These are phyloP conservation scores for Trapa bicornis DNA, from an alignment of 345 rosid species.

Conservation along the genomic window DNA sequence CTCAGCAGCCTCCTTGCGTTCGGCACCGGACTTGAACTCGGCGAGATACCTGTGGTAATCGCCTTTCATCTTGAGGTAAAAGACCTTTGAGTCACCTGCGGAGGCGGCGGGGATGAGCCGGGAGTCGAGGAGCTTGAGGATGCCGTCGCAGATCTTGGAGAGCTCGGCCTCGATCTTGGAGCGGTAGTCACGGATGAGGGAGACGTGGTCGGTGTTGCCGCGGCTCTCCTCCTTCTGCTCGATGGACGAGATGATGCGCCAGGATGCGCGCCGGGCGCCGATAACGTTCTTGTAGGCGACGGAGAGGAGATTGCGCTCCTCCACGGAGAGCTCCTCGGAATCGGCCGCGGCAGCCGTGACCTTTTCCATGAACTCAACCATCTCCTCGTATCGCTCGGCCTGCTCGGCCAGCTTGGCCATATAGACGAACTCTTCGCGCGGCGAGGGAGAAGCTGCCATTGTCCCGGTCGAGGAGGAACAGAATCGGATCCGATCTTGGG, in stretches of 20 bases:
- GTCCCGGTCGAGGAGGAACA: slow-evolving; percentile 7
- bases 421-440: slow-evolving; percentile 72
- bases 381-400: slow-evolving; percentile 41
- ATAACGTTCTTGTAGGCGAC: slow-evolving; percentile 55
- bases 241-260: slow-evolving; percentile 51
- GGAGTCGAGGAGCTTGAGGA: slow-evolving; percentile 48
- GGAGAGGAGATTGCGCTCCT: slow-evolving; percentile 52
- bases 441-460: slow-evolving; percentile 20
- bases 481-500: slow-evolving; percentile 1
- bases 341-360: slow-evolving; percentile 46
- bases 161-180: slow-evolving; percentile 70
- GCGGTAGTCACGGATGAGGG: slow-evolving; percentile 58
- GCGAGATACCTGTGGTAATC: slow-evolving; percentile 17
- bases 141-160: slow-evolving; percentile 61
- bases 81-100: slow-evolving; percentile 72
- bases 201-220: slow-evolving; percentile 40
- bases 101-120: slow-evolving; percentile 60
- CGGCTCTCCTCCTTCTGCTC: slow-evolving; percentile 61
- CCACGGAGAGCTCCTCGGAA: slow-evolving; percentile 38
- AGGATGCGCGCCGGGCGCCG: slow-evolving; percentile 47
- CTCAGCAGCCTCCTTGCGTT: slow-evolving; percentile 17
- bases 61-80: slow-evolving; percentile 54
- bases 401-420: slow-evolving; percentile 21
- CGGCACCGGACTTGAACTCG: slow-evolving; percentile 15
- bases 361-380: slow-evolving; percentile 73